Percentiles rank a stretch among this genome's conserved stretches.
These are phyloP conservation scores for Aspergillus fischeri DNA, from an alignment of 2,329 filamentous ascomycete genomes.

Conservation along the genomic window DNA sequence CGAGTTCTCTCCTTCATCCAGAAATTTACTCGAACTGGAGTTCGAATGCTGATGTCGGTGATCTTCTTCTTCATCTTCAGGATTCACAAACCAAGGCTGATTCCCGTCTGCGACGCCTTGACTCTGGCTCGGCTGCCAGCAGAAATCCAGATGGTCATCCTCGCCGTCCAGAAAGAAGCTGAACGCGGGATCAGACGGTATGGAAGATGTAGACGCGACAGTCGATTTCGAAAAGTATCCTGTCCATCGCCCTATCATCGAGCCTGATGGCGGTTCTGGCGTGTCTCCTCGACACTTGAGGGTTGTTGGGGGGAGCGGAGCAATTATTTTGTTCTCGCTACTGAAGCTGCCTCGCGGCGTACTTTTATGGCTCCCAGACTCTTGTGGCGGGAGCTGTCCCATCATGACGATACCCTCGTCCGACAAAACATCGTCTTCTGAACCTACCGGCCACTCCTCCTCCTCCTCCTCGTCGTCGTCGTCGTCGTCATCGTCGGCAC, in stretches of 20 bases:
- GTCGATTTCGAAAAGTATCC: slow-evolving; percentile 43
- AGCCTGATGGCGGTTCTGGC: slow-evolving; percentile 52
- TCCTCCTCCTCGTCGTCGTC: slow-evolving; percentile 49
- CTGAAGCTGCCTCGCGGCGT: slow-evolving; percentile 54
- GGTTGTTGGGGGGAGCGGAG: slow-evolving; percentile 80
- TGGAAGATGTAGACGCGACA: slow-evolving; percentile 62
- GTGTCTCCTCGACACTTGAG: slow-evolving; percentile 79
- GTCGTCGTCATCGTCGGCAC: slow-evolving; percentile 41
- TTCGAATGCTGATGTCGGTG: slow-evolving; percentile 68
- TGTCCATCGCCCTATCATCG: slow-evolving; percentile 29
- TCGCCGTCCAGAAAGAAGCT: slow-evolving; percentile 62
- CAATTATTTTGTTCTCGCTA: slow-evolving; percentile 76
- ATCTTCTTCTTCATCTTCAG: slow-evolving; percentile 52
- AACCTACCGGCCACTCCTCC: slow-evolving; percentile 32
- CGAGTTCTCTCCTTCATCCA: slow-evolving; percentile 65
- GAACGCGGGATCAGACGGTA: slow-evolving; percentile 61
- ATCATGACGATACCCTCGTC: slow-evolving; percentile 80
- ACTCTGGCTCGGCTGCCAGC: slow-evolving; percentile 38
- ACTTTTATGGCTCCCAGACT: slow-evolving; percentile 50
- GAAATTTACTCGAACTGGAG: slow-evolving; percentile 87
- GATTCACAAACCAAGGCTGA: slow-evolving; percentile 31
- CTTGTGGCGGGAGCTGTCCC: slow-evolving; percentile 57
- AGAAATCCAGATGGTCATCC: slow-evolving; percentile 47
- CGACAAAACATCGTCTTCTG: slow-evolving; percentile 59
- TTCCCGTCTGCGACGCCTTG: slow-evolving; percentile 10